Evolutionary conservation across 2,329 filamentous ascomycete genomes (phyloP).

Genomic region (Rugonectria rugulosa): DNA sequence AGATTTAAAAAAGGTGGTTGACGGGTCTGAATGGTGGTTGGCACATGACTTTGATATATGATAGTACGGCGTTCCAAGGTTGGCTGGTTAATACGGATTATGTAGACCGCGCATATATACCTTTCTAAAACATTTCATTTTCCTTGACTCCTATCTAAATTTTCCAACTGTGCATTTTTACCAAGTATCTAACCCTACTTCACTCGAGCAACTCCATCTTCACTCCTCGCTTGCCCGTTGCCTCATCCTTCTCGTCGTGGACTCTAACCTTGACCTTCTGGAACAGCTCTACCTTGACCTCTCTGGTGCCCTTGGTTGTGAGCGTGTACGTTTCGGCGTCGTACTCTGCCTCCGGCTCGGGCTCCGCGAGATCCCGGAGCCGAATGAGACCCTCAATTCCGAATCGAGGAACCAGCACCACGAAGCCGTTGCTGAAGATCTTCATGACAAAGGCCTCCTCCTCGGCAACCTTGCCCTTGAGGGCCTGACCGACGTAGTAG

Average conservation of each 20-base stretch:
- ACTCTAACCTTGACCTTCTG: slow-evolving; percentile 90
- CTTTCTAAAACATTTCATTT: slow-evolving; percentile 36
- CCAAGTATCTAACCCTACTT: slow-evolving; percentile 7
- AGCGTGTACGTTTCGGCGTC: slow-evolving; percentile 88
- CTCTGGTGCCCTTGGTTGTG: slow-evolving; percentile 62
- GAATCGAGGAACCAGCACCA: slow-evolving; percentile 94
- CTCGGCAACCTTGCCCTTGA: slow-evolving; percentile 77
- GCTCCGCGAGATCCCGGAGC: slow-evolving; percentile 79
- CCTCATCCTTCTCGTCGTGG: slow-evolving; percentile 91
- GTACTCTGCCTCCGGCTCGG: slow-evolving; percentile 81
- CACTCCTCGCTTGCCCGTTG: slow-evolving; percentile 93
- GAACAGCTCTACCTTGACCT: slow-evolving; percentile 80
- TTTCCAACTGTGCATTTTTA: slow-evolving; percentile 25
- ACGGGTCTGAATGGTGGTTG: slow-evolving; percentile 35
- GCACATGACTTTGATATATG: slow-evolving; percentile 39
- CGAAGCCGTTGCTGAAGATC: slow-evolving; percentile 96
- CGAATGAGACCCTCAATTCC: slow-evolving; percentile 94
- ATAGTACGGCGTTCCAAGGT: slow-evolving; percentile 45
- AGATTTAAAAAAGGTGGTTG: slow-evolving; percentile 9
- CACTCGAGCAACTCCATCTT: slow-evolving; percentile 73
- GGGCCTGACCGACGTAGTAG: slow-evolving; percentile 96
- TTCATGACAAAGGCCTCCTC: slow-evolving; percentile 97
- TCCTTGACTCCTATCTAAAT: slow-evolving; percentile 27
- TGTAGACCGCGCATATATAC: slow-evolving; percentile 41
- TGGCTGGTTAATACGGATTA: slow-evolving; percentile 42